A percentile compares a stretch with the other conserved stretches of the same genome.
These are phyloP conservation scores for Ophiostoma quercus DNA, from an alignment of 2,329 filamentous ascomycete genomes.

Conservation along the genomic window DNA sequence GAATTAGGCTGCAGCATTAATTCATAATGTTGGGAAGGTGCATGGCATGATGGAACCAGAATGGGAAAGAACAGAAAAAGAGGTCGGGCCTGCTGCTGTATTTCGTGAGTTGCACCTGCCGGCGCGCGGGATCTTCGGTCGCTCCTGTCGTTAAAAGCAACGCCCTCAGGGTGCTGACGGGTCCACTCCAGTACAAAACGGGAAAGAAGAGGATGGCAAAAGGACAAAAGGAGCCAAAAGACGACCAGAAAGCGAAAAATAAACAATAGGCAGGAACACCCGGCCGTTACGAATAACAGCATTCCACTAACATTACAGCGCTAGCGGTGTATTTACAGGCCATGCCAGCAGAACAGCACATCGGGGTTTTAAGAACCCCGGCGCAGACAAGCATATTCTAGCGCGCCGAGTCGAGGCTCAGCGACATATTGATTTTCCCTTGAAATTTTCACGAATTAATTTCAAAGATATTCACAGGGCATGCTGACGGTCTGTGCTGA, in stretches of 20 bases:
- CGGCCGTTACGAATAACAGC: neutral
- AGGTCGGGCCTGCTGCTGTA: conserved; percentile 9
- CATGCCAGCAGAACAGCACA: neutral
- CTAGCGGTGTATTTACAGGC: neutral
- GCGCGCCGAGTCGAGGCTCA: neutral
- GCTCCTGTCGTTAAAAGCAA: neutral
- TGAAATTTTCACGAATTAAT: neutral
- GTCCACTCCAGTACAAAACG: neutral
- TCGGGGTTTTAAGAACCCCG: conserved; percentile 5
- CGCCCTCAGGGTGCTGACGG: neutral
- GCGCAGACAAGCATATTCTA: neutral
- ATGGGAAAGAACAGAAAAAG: neutral
- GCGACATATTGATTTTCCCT: too few relatives aligned
- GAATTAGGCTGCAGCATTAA: neutral
- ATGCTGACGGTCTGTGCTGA: neutral
- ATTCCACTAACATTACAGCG: neutral
- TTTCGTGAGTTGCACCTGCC: neutral
- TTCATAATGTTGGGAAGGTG: neutral
- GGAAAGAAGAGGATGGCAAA: neutral
- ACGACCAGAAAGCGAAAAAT: too few relatives aligned
- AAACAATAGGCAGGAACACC: neutral
- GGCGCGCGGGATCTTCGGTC: conserved; percentile 11
- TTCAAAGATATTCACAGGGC: neutral
- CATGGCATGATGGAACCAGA: neutral
- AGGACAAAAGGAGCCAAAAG: too few relatives aligned